These are phyloP conservation scores for Otatea glauca DNA, from an alignment of 176 grass and related monocot genomes.

Conservation along the genomic window DNA sequence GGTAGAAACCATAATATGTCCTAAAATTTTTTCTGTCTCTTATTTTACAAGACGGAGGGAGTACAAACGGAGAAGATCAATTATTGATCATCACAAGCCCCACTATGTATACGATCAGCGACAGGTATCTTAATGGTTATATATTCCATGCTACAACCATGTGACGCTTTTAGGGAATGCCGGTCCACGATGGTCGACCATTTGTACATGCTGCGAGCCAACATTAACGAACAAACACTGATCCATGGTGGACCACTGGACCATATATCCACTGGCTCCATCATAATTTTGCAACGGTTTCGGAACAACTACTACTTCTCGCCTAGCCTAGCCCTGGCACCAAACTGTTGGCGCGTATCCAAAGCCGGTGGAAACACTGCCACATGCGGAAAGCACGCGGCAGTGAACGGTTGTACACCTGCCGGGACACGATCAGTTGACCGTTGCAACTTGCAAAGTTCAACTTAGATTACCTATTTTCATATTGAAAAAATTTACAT, in stretches of 20 bases:
- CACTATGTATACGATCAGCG: conserved; percentile 31
- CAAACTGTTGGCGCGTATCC: conserved; percentile 8
- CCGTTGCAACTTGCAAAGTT: not conserved
- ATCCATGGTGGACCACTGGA: conserved; percentile 40
- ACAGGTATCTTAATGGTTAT: conserved; percentile 5
- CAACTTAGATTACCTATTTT: not conserved
- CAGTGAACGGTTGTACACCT: conserved; percentile 17
- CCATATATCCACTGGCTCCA: conserved; percentile 9
- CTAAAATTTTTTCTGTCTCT: too few species aligned
- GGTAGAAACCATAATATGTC: too few species aligned
- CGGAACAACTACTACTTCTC: conserved; percentile 42
- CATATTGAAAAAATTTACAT: too few species aligned
- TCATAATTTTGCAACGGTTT: conserved; percentile 59
- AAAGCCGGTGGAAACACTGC: conserved; percentile 24
- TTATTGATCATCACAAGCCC: conserved; percentile 17
- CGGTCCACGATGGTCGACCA: not conserved
- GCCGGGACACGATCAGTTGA: not conserved
- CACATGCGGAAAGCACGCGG: conserved; percentile 25
- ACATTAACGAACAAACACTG: conserved; percentile 35
- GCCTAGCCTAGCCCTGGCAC: not conserved
- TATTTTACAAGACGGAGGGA: too few species aligned
- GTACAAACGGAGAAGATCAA: not conserved
- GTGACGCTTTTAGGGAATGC: conserved; percentile 40
- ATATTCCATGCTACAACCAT: conserved; percentile 38
- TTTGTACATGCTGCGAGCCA: not conserved